Evolutionary conservation across 1,139 yeast genomes (phyloP), one percentile per base, ranked within the genome.

Genomic region (Pichia terricola): DNA sequence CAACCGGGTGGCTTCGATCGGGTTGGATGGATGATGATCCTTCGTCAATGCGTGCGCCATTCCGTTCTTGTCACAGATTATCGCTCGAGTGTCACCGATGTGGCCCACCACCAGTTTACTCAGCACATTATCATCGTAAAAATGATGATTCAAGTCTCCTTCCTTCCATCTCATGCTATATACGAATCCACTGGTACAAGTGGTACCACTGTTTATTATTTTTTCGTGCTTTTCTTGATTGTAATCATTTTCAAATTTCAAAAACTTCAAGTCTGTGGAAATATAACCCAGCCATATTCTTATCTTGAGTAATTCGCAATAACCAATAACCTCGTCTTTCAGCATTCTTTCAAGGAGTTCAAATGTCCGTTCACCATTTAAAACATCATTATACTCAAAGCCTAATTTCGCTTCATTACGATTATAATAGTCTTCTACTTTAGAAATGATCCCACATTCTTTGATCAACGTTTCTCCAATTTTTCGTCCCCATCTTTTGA

Each of bases 21-120:
- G 83, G 41, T 88, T 81, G 2, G 86, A 77, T 3, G 97, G 95
- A 62, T 89, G 96, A 62, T 91, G 98, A 32, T 79, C 75, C 37
- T 76, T 72, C 0, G 95, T 86, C 45, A 91, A 65, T 9, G 85
- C 71, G 55, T 82, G 89, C 0, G 95, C 95, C 38, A 75, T 68
- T 3, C 98, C 97, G 48, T 70, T 65, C 47, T 72, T 72, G 58
- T 83, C 94, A 50, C 88, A 85, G 27, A 91, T 57, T 5, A 91
- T 73, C n/a, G 95, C 89, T 51, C 86, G 73, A 3, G 96, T 85
- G 59, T 91, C 98, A 3, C 98, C 98, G n/a, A 89, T 81, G 60
- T 91, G 98, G 1, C 94, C 91, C 26, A 89, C 75, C 1, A 86
- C 73, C 36, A 91, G 63, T 54, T 79, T 79, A 31, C 87, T 72